phyloP scores from a whole-genome alignment of 2,329 filamentous ascomycete species.

The Hypoxylon sp. region DNA sequence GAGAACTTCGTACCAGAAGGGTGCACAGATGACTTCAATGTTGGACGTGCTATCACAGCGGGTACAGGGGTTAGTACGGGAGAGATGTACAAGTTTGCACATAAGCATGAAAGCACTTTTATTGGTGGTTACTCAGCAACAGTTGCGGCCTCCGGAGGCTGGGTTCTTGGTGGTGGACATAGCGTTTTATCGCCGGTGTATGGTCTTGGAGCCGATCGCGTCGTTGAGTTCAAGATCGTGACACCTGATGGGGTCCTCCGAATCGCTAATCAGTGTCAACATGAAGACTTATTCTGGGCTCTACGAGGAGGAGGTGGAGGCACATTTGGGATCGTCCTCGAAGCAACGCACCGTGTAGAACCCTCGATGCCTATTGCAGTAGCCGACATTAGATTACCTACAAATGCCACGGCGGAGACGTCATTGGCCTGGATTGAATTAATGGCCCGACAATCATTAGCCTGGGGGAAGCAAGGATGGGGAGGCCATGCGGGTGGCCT shows the following conservation, averaged over 20 bases:
- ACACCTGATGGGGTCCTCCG: constrained; percentile 46
- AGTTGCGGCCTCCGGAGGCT: constrained; percentile 51
- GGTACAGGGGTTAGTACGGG: constrained; percentile 53
- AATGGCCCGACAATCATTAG: constrained; percentile 40
- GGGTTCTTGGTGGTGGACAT: constrained; percentile 52
- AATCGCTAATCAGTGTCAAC: constrained; percentile 55
- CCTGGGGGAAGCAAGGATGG: constrained; percentile 48
- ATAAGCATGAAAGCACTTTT: constrained; percentile 48
- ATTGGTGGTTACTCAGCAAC: constrained; percentile 48
- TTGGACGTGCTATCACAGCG: constrained; percentile 48
- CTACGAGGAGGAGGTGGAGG: constrained; percentile 64
- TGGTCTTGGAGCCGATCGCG: constrained; percentile 52
- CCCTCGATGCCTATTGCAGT: constrained; percentile 56
- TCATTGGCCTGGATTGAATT: constrained; percentile 53
- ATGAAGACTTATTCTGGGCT: constrained; percentile 65
- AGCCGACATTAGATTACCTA: constrained; percentile 48
- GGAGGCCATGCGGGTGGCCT: constrained; percentile 45
- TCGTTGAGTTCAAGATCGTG: constrained; percentile 52
- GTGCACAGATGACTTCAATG: constrained; percentile 28
- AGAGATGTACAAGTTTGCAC: constrained; percentile 50
- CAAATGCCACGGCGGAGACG: constrained; percentile 48
- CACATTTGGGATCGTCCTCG: constrained; percentile 62
- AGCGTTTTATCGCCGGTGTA: constrained; percentile 51
- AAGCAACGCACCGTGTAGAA: constrained; percentile 61
- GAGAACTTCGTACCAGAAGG: constrained; percentile 46